phyloP scores from a whole-genome alignment of 164 flowering plant species.

The Annona squamosa region DNA sequence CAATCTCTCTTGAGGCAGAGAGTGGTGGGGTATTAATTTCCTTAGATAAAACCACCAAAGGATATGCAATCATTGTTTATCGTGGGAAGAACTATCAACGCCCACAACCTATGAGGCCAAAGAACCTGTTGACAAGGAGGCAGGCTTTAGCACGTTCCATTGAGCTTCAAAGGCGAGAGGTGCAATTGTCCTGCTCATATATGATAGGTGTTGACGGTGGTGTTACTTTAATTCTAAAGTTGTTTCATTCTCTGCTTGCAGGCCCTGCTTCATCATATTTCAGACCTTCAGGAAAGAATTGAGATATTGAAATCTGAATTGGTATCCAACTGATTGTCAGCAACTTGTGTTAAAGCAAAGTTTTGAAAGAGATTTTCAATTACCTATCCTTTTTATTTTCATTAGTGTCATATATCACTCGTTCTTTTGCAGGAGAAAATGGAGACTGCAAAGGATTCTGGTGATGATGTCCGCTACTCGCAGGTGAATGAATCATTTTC shows the following conservation, averaged over 20 bases:
- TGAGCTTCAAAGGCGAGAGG: conserved; percentile 90
- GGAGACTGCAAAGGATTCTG: conserved; percentile 29
- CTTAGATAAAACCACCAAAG: conserved; percentile 72
- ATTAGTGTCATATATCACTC: background rate
- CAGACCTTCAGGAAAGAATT: conserved; percentile 46
- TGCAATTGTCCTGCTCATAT: conserved; percentile 8
- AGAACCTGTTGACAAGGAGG: conserved; percentile 56
- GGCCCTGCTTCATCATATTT: conserved; percentile 73
- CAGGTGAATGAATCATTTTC: conserved; percentile 25
- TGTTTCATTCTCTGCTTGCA: conserved; percentile 11
- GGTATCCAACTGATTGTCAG: conserved; percentile 22
- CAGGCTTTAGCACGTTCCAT: conserved; percentile 75
- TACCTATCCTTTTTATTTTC: background rate
- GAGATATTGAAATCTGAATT: conserved; percentile 54
- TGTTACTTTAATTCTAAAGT: background rate
- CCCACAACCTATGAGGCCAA: conserved; percentile 53
- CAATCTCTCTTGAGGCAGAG: conserved; percentile 85
- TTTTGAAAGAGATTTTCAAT: background rate
- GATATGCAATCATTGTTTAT: conserved; percentile 68
- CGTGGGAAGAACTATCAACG: conserved; percentile 85
- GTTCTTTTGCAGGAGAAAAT: conserved; percentile 40
- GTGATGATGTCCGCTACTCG: conserved; percentile 25
- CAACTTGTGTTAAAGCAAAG: background rate
- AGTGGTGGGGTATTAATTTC: conserved; percentile 87
- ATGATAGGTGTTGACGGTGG: background rate